These are phyloP conservation scores for Termitomyces sp. DNA, from an alignment of 768 basidiomycete genomes.

Conservation along the genomic window DNA sequence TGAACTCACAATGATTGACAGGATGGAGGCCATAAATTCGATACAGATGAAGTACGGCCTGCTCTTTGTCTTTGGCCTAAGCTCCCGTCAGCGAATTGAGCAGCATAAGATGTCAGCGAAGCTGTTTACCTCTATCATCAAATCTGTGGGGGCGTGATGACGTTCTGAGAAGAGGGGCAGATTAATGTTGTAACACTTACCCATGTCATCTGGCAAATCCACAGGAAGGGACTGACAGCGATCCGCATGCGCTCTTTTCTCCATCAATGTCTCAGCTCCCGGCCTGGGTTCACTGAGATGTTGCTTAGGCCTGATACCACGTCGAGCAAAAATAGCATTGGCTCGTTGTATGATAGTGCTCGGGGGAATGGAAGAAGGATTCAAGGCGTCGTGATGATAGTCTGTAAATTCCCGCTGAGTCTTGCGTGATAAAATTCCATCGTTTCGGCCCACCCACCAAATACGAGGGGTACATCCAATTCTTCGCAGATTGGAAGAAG, in stretches of 20 bases:
- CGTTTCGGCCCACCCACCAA: slow-evolving; percentile 39
- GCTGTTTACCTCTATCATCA: slow-evolving; percentile 76
- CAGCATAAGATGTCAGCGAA: not conserved
- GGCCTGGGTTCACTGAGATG: slow-evolving; percentile 90
- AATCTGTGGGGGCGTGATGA: slow-evolving; percentile 40
- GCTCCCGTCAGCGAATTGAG: not conserved
- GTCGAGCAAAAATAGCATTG: slow-evolving; percentile 67
- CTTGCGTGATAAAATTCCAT: slow-evolving; percentile 25
- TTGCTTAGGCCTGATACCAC: slow-evolving; percentile 87
- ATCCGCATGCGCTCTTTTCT: slow-evolving; percentile 84
- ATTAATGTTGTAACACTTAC: slow-evolving; percentile 29
- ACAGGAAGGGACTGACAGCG: slow-evolving; percentile 68
- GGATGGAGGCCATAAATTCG: slow-evolving; percentile 71
- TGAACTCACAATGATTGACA: slow-evolving; percentile 53
- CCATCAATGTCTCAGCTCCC: slow-evolving; percentile 82
- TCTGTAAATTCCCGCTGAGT: slow-evolving; percentile 34
- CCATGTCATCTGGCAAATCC: slow-evolving; percentile 68
- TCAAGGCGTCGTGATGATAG: slow-evolving; percentile 82
- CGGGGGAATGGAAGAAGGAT: slow-evolving; percentile 58
- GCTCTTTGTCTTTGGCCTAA: slow-evolving; percentile 87
- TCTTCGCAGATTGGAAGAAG: slow-evolving; percentile 86
- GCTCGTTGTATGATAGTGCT: slow-evolving; percentile 71
- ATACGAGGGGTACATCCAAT: slow-evolving; percentile 70
- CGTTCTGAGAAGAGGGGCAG: slow-evolving; percentile 11
- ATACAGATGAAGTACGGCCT: slow-evolving; percentile 85